phyloP scores from a whole-genome alignment of 2,329 filamentous ascomycete species.

The Tetracladium maxilliforme region DNA sequence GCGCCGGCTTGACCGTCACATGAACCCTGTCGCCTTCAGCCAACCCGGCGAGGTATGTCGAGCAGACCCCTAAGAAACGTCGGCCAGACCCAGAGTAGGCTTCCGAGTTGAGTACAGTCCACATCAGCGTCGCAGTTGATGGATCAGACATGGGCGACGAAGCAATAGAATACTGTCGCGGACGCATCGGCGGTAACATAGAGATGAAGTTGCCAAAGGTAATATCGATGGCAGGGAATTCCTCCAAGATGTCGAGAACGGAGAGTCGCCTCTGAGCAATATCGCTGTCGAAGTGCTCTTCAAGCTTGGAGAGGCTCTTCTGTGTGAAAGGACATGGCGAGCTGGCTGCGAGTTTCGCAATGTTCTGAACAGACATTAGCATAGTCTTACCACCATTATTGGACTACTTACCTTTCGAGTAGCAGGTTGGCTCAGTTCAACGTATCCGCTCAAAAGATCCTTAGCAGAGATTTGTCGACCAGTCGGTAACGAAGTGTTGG shows the following conservation, averaged over 20 bases:
- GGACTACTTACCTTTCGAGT: constrained; percentile 49
- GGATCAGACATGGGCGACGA: constrained; percentile 52
- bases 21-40: constrained; percentile 23
- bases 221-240: constrained; percentile 41
- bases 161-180: constrained; percentile 70
- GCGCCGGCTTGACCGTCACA: constrained; percentile 18
- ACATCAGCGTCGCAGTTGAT: constrained; percentile 47
- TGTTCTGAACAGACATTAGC: background rate
- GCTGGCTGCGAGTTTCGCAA: constrained; percentile 2
- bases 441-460: constrained; percentile 52
- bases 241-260: constrained; percentile 55
- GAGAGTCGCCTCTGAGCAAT: constrained; percentile 43
- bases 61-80: constrained; percentile 42
- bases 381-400: background rate
- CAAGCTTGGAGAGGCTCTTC: too few relatives aligned
- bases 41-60: constrained; percentile 40
- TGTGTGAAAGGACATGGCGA: too few relatives aligned
- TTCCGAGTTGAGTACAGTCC: constrained; percentile 45
- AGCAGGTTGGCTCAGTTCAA: constrained; percentile 59
- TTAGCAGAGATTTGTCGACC: constrained; percentile 41
- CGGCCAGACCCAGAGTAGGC: constrained; percentile 31
- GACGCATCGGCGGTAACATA: constrained; percentile 63
- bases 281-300: constrained; percentile 30
- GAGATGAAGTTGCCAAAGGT: constrained; percentile 52
- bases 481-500: constrained; percentile 37